phyloP scores from a whole-genome alignment of 1,284 basidiomycete genomes.

The Cutaneotrichosporon arboriforme region DNA sequence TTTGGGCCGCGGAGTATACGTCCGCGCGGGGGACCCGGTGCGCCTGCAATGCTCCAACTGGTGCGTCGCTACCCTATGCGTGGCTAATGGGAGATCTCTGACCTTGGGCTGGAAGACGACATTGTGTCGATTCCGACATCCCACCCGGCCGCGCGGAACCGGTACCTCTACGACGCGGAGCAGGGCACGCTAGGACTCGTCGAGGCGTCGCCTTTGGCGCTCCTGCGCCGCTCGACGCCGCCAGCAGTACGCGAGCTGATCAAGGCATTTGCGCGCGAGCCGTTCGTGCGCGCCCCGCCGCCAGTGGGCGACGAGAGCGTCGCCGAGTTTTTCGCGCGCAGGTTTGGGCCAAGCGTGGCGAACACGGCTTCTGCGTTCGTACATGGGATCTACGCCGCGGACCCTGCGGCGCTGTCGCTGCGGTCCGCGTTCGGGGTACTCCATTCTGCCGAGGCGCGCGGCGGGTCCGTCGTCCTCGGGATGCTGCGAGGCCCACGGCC shows the following conservation, averaged over 20 bases:
- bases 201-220: slow-evolving; percentile 2
- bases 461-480: slow-evolving; percentile 62
- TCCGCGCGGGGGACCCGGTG: slow-evolving; percentile 59
- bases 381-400: slow-evolving; percentile 89
- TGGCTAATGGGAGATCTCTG: slow-evolving; percentile 19
- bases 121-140: slow-evolving; percentile 36
- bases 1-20: slow-evolving; percentile 75
- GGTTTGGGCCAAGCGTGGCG: slow-evolving; percentile 70
- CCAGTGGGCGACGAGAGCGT: slow-evolving; percentile 67
- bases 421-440: slow-evolving; percentile 69
- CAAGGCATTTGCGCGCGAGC: slow-evolving; percentile 57
- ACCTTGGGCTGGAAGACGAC: slow-evolving; percentile 19
- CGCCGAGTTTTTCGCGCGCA: slow-evolving; percentile 67
- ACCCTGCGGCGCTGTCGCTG: slow-evolving; percentile 68
- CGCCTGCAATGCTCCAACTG: slow-evolving; percentile 61
- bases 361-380: slow-evolving; percentile 76
- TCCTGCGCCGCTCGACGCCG: neutral
- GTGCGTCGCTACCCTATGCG: slow-evolving; percentile 52
- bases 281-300: slow-evolving; percentile 52
- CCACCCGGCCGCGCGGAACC: slow-evolving; percentile 42
- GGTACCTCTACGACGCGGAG: slow-evolving; percentile 33
- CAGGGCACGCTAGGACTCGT: slow-evolving; percentile 2
- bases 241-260: slow-evolving; percentile 46
- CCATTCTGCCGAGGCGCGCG: slow-evolving; percentile 62
- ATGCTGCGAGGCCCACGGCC: slow-evolving; percentile 53